These are phyloP conservation scores for Polyporus arcularius DNA, from an alignment of 768 basidiomycete species.

Conservation along the genomic window DNA sequence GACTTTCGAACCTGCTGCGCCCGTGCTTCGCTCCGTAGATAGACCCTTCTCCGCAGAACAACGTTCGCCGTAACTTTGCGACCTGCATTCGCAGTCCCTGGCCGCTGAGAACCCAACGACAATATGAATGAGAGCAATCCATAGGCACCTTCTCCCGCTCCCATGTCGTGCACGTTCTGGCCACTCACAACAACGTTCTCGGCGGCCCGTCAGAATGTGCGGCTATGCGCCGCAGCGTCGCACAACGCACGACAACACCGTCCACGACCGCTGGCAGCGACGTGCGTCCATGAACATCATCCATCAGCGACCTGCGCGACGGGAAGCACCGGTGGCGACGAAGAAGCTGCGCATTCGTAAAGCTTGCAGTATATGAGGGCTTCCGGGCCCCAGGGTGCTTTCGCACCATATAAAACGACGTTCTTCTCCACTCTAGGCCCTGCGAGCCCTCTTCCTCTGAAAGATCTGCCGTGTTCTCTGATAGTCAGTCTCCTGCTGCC, in stretches of 20 bases:
- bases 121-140: background rate
- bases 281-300: background rate
- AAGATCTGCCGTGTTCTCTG: background rate
- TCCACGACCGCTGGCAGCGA: background rate
- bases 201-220: no score
- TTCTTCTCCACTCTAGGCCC: conserved; percentile 11
- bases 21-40: no score
- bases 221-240: no score
- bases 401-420: conserved; percentile 7
- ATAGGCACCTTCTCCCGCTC: background rate
- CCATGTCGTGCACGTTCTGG: background rate
- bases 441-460: background rate
- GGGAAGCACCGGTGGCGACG: background rate
- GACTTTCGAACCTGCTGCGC: no score
- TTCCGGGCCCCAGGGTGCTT: conserved; percentile 1
- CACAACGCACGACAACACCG: no score
- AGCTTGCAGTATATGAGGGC: background rate
- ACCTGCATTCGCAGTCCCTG: background rate
- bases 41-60: no score
- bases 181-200: background rate
- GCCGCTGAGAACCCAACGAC: background rate
- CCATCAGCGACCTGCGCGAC: conserved; percentile 9
- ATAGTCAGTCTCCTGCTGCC: background rate
- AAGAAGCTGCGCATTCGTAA: background rate
- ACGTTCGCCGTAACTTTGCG: no score